Evolutionary conservation across 805 yeast genomes (phyloP), one percentile per base, ranked within the genome.

Genomic region (Candida sakaeoensis): DNA sequence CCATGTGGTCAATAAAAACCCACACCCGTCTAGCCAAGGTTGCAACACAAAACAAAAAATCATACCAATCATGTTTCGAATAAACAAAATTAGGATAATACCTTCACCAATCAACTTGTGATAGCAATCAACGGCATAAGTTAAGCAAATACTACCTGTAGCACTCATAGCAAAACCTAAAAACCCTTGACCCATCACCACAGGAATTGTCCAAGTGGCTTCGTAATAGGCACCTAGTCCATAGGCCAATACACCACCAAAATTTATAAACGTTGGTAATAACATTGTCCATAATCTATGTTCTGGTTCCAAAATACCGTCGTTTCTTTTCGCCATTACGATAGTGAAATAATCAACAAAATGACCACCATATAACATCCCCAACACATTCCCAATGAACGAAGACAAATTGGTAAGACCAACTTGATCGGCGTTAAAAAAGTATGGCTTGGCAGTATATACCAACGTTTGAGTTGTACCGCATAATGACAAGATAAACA

Each of bases 401-500:
- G 75, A 59, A 5, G 70, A 63, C 46, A 72, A 51, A 49, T 70
- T 67, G n/a, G 74, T 65, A 39, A 65, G 57, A 8, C 77, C 78
- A 12, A 65, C 65, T n/a, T 52, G 47, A 15, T 62, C 49, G 0
- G 70, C 48, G 14, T 61, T 40, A 43, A 70, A 71, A 43, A 60
- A 57, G 48, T 72, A 73, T 4, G 75, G 74, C 2, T 54, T 54
- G 5, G 49, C 51, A 4, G 61, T 37, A 41, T 58, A 68, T 15
- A 71, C 54, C 36, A 56, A 59, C 1, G 73, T 61, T 48, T 70
- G 74, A 2, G 78, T 70, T 28, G 65, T 64, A 15, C 63, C 61
- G 36, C 70, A 50, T 31, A 72, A 55, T 2, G 75, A 62, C 13
- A 70, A 54, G 74, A 75, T 70, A 74, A 70, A 67, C 60, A 72